Base-by-base conservation (phyloP, 2,329 filamentous ascomycete genomes). In the Escovopsis sp. region DNA sequence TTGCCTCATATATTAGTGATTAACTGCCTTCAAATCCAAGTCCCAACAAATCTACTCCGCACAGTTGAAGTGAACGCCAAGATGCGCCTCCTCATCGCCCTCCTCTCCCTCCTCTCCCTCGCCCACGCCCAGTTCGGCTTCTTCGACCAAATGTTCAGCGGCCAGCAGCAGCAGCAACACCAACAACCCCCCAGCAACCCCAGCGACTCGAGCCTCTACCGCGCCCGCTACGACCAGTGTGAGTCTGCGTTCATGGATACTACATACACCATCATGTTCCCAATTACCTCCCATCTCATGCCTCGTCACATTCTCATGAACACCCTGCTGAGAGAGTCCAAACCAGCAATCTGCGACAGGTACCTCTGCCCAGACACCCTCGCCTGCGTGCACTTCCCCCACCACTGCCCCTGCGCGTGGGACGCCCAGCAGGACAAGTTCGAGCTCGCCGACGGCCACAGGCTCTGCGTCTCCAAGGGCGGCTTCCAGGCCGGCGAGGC, bases 71-170 rank as follows among this genome's bases (percentile, higher is more conserved):
- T 10, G 8, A 39, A 11, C 19, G 3, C 19, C 49, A 58, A 45
- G 23, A 63, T 63, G 60, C 55, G 51, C 12, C 49, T 54, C 33
- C 40, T 62, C 12, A 36, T 72, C 41, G 53, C 72, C 37, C 50
- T 77, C 18, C 58, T 86, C 12, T 65, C 83, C 40, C 60, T 86
- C 26, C 57, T 85, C 45, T 64, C 75, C 47, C 62, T 75, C 12
- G 77, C 71, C 4, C 67, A 73, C 44, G 85, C 85, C 10, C 89
- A 96, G 64, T 96, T 96, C 62, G 82, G 57, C 49, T 94, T 98
- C 74, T 98, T 96, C 65, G 88, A 95, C 60, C 86, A 96, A 55
- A 94, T 96, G 85, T 96, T 98, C 61, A 73, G 77, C 53, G 75
- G 75, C 51, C 56, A 59, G 10, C 65, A 69, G 11, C 68, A 75